Percentiles rank a stretch among this genome's conserved stretches.
Evolutionary conservation across 2,329 filamentous ascomycete species (phyloP).

Genomic region (Nectriaceae sp.): DNA sequence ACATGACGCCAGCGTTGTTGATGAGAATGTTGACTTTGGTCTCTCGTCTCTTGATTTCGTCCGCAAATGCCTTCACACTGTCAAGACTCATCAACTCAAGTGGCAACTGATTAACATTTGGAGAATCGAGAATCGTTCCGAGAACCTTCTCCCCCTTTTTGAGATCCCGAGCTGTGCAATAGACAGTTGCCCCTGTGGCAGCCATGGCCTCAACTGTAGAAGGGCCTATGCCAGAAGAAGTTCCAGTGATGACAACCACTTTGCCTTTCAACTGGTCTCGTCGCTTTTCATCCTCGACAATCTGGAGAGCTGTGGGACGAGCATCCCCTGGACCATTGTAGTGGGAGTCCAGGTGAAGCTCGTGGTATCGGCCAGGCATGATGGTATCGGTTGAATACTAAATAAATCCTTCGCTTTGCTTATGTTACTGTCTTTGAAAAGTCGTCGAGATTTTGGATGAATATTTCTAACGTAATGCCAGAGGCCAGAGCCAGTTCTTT

Average conservation of each 20-base stretch:
- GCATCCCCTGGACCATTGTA: constrained; percentile 34
- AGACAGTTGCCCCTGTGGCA: constrained; percentile 34
- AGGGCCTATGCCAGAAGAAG: constrained; percentile 44
- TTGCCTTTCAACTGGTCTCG: constrained; percentile 33
- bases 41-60: constrained; percentile 10
- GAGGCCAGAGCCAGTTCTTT: too few species aligned
- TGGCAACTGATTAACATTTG: constrained; percentile 16
- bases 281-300: constrained; percentile 37
- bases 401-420: too few species aligned
- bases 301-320: constrained; percentile 40
- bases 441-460: too few species aligned
- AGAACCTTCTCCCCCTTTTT: constrained; percentile 17
- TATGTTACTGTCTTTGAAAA: too few species aligned
- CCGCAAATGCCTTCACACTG: constrained; percentile 22
- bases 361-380: too few species aligned
- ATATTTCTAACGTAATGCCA: too few species aligned
- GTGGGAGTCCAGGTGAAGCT: too few species aligned
- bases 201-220: constrained; percentile 46
- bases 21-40: constrained; percentile 21
- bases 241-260: constrained; percentile 34
- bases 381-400: too few species aligned
- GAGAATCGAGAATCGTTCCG: constrained; percentile 10
- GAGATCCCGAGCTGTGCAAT: constrained; percentile 21
- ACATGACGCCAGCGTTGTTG: constrained; percentile 27
- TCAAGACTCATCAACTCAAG: constrained; percentile 24